Evolutionary conservation across 805 yeast genomes (phyloP).

Genomic region (Wickerhamiella sergipiensis): DNA sequence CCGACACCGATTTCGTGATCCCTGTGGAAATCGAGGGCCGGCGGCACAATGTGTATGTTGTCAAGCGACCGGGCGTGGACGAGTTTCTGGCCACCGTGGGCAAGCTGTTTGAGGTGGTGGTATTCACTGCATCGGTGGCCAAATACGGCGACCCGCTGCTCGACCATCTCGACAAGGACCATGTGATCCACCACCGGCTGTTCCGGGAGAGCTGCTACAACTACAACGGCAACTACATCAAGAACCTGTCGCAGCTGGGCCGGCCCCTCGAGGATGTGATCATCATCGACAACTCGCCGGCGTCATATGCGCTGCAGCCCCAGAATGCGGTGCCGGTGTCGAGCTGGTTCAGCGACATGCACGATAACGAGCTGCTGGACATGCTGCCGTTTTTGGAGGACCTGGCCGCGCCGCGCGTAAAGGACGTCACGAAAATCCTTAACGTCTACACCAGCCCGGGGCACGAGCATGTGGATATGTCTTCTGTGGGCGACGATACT

Average conservation of each 20-base stretch:
- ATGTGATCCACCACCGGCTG: slow-evolving; percentile 74
- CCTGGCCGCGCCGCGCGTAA: slow-evolving; percentile 54
- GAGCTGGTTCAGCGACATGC: slow-evolving; percentile 96
- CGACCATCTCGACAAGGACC: slow-evolving; percentile 69
- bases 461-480: neutral
- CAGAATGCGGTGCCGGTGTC: slow-evolving; percentile 95
- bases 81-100: slow-evolving; percentile 78
- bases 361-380: slow-evolving; percentile 89
- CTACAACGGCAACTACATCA: slow-evolving; percentile 88
- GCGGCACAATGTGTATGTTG: slow-evolving; percentile 87
- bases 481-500: neutral
- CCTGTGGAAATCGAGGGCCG: slow-evolving; percentile 95
- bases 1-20: slow-evolving; percentile 90
- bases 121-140: slow-evolving; percentile 90
- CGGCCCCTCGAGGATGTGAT: slow-evolving; percentile 76
- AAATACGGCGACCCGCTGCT: slow-evolving; percentile 92
- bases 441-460: slow-evolving; percentile 29
- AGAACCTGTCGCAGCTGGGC: slow-evolving; percentile 87
- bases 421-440: slow-evolving; percentile 73
- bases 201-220: slow-evolving; percentile 91
- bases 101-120: slow-evolving; percentile 81
- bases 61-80: slow-evolving; percentile 96
- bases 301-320: slow-evolving; percentile 95
- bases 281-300: slow-evolving; percentile 94
- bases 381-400: slow-evolving; percentile 84